These are phyloP conservation scores for Cyclospora cayetanensis DNA, from an alignment of 169 alveolate species.

Conservation along the genomic window DNA sequence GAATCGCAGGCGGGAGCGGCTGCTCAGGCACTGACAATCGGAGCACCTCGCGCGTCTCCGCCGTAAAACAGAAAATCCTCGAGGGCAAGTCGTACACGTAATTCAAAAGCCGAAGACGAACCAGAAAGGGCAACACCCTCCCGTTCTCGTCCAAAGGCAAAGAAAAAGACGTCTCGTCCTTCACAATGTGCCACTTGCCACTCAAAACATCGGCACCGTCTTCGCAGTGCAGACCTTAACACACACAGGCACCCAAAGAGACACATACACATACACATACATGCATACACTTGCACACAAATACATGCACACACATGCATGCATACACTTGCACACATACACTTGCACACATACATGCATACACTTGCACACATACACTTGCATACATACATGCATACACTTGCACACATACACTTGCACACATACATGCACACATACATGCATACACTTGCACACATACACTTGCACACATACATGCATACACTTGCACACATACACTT, in stretches of 20 bases:
- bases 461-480: no score
- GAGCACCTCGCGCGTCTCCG: conserved; percentile 56
- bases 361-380: no score
- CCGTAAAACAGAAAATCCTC: conserved; percentile 8
- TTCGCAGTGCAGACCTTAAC: not conserved
- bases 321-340: not conserved
- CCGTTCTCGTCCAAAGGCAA: conserved; percentile 60
- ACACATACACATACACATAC: conserved; percentile 2
- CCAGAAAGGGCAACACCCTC: conserved; percentile 30
- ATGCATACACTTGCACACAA: no score
- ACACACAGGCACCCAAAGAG: not conserved
- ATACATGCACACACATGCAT: not conserved
- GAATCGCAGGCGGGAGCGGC: conserved; percentile 54
- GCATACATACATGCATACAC: no score
- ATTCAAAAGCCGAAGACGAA: conserved; percentile 59
- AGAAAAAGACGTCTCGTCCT: conserved; percentile 8
- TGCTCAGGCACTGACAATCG: conserved; percentile 63
- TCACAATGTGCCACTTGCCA: conserved; percentile 29
- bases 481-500: no score
- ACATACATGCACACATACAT: no score
- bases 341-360: no score
- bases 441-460: no score
- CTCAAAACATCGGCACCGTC: conserved; percentile 45
- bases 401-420: no score
- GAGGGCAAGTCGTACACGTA: conserved; percentile 61